A percentile compares a stretch with the other conserved stretches of the same genome.
Evolutionary conservation across 148 eudicot species (phyloP).

Genomic region (Selenicereus undatus): DNA sequence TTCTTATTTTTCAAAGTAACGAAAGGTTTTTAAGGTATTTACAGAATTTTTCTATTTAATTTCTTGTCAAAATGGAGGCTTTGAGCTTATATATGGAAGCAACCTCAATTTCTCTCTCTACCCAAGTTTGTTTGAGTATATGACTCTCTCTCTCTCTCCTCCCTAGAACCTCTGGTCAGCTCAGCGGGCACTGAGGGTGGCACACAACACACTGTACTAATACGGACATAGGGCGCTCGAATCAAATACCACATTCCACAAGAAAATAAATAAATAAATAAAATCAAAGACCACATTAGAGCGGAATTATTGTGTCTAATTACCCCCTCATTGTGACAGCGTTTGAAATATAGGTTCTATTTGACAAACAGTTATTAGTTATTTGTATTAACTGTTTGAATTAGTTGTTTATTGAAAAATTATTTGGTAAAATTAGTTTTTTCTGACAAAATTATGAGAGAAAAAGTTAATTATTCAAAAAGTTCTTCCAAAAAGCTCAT

Average conservation of each 20-base stretch:
- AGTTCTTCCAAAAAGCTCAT: no score
- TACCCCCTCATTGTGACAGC: not conserved
- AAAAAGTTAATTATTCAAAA: no score
- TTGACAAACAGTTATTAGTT: no score
- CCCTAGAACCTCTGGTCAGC: conserved; percentile 11
- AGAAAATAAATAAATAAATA: no score
- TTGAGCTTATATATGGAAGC: conserved; percentile 8
- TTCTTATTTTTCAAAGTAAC: not conserved
- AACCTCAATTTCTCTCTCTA: not conserved
- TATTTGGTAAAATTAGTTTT: no score
- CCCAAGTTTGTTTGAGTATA: not conserved
- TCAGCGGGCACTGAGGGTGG: not conserved
- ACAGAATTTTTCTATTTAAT: not conserved
- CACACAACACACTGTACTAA: not conserved
- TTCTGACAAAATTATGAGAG: no score
- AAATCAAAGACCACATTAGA: conserved; percentile 21
- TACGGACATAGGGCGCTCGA: conserved; percentile 5
- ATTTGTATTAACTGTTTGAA: no score
- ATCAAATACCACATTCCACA: conserved; percentile 17
- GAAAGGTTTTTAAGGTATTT: not conserved
- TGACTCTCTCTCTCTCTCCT: conserved; percentile 10
- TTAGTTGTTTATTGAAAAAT: no score
- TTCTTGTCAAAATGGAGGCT: conserved; percentile 10
- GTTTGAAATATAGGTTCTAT: no score
- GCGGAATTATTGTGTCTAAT: conserved; percentile 25